These are phyloP conservation scores for Zasmidium cellare DNA, from an alignment of 2,329 filamentous ascomycete genomes.

Conservation along the genomic window DNA sequence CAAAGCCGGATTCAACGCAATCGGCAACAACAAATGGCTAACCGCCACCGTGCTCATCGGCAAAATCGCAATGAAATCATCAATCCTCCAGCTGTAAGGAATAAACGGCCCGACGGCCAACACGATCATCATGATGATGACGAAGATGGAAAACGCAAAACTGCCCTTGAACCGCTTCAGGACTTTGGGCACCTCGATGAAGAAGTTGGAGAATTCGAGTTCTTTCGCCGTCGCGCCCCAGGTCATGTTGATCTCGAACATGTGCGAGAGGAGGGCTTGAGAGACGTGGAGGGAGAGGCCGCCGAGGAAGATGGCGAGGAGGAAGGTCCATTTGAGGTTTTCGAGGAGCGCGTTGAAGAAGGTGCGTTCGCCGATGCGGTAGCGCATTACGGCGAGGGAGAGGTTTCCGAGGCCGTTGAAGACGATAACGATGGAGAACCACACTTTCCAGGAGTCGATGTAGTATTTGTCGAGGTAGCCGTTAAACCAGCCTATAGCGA, in stretches of 20 bases:
- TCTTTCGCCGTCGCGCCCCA: slow-evolving; percentile 88
- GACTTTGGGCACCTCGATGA: slow-evolving; percentile 78
- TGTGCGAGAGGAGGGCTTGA: slow-evolving; percentile 76
- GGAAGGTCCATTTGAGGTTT: slow-evolving; percentile 64
- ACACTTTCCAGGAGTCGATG: slow-evolving; percentile 65
- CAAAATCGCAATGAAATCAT: slow-evolving; percentile 63
- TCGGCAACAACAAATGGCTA: slow-evolving; percentile 69
- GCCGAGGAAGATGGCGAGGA: slow-evolving; percentile 78
- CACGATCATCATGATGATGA: slow-evolving; percentile 63
- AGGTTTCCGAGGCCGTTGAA: slow-evolving; percentile 65
- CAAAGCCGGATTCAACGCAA: slow-evolving; percentile 74
- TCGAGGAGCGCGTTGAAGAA: slow-evolving; percentile 53
- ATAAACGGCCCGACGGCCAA: slow-evolving; percentile 65
- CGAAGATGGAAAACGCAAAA: slow-evolving; percentile 61
- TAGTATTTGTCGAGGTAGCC: slow-evolving; percentile 68
- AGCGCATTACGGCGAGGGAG: slow-evolving; percentile 62
- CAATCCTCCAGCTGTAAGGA: slow-evolving; percentile 56
- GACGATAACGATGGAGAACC: slow-evolving; percentile 63
- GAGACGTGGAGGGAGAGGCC: slow-evolving; percentile 79
- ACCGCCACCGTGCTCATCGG: slow-evolving; percentile 71
- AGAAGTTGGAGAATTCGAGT: slow-evolving; percentile 77
- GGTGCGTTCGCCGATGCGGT: slow-evolving; percentile 57
- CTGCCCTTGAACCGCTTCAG: slow-evolving; percentile 76
- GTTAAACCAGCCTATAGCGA: slow-evolving; percentile 70
- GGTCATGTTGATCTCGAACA: slow-evolving; percentile 82